phyloP scores from a whole-genome alignment of 148 eudicot species.

The Bassia scoparia region DNA sequence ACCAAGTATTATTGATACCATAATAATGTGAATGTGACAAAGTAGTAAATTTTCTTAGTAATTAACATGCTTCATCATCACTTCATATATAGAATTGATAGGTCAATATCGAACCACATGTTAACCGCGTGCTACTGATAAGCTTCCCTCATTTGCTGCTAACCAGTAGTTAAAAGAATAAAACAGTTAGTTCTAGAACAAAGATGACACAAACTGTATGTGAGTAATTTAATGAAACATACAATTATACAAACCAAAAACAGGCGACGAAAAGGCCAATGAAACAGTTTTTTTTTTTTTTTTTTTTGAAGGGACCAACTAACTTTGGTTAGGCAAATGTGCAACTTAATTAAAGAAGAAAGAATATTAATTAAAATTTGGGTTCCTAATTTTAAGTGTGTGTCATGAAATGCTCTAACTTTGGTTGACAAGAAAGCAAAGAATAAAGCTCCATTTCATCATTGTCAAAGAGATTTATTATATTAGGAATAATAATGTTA shows the following conservation, averaged over 20 bases:
- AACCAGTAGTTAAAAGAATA: too few relatives aligned
- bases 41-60: too few relatives aligned
- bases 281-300: slow-evolving; percentile 4
- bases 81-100: too few relatives aligned
- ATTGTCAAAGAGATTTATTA: slow-evolving; percentile 14
- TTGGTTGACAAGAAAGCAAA: slow-evolving; percentile 36
- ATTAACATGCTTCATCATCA: too few relatives aligned
- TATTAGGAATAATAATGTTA: slow-evolving; percentile 13
- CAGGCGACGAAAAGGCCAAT: slow-evolving; percentile 10
- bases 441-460: slow-evolving; percentile 27
- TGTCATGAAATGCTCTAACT: slow-evolving; percentile 25
- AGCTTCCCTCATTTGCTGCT: too few relatives aligned
- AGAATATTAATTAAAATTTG: slow-evolving; percentile 18
- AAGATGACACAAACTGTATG: neutral
- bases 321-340: slow-evolving; percentile 26
- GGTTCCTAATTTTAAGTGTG: slow-evolving; percentile 22
- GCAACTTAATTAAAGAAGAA: slow-evolving; percentile 19
- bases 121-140: too few relatives aligned
- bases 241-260: neutral
- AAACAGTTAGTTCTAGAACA: neutral
- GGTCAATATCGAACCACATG: too few relatives aligned
- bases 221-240: neutral
- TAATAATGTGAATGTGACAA: too few relatives aligned
- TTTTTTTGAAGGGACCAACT: slow-evolving; percentile 24
- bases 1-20: too few relatives aligned